Evolutionary conservation across 208 protist species (phyloP).

Genomic region (Histomonas meleagridis): DNA sequence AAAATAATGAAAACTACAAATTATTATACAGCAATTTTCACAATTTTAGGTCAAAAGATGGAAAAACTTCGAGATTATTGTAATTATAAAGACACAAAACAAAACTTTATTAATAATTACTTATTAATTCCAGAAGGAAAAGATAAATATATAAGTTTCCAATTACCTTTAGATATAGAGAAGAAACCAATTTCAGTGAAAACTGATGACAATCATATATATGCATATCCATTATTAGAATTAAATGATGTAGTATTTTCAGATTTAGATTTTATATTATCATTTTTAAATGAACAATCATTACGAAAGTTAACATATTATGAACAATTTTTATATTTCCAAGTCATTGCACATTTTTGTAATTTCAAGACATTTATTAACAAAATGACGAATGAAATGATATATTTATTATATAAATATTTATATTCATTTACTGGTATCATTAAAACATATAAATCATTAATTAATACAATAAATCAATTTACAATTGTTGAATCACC

Average conservation of each 20-base stretch:
- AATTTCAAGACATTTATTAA: not conserved
- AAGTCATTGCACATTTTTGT: not conserved
- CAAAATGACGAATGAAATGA: not conserved
- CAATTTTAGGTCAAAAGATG: not conserved
- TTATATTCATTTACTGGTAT: no score
- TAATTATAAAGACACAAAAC: not conserved
- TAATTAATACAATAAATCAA: no score
- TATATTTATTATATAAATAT: no score
- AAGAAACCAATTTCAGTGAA: no score
- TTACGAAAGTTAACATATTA: not conserved
- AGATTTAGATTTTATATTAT: slow-evolving; percentile 25
- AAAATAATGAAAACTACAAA: not conserved
- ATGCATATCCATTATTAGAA: not conserved
- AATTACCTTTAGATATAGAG: not conserved
- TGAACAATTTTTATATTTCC: not conserved
- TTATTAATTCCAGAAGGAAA: not conserved
- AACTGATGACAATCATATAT: not conserved
- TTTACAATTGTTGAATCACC: no score
- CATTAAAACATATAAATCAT: no score
- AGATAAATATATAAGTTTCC: not conserved
- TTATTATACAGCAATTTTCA: not conserved
- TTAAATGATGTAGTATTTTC: not conserved
- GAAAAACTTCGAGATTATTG: not conserved
- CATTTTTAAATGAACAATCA: not conserved
- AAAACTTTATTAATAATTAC: not conserved